Base-by-base conservation (phyloP, 768 basidiomycete genomes). In the Paxillus rubicundulus region DNA sequence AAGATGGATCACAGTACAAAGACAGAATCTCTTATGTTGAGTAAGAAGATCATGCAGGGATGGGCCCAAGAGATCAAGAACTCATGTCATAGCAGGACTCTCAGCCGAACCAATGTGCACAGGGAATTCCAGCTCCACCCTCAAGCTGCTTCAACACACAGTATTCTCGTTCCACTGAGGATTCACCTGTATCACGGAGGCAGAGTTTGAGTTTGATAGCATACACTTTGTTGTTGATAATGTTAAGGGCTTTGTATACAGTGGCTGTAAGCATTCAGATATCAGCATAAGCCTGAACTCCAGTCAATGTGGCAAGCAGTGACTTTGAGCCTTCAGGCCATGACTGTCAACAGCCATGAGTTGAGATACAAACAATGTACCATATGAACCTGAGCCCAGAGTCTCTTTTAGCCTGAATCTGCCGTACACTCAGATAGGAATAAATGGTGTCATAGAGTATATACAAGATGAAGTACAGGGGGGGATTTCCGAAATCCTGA, bases 331-430 rank as follows among this genome's bases (percentile, higher is more conserved):
- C 30, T 32, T 32, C 30, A 32, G 30, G 30, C 30, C 30, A 7
- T 32, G n/a, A 17, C 10, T 46, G n/a, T 20, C 45, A 33, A 46
- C 45, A 32, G 45, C 28, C n/a, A 16, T 9, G 2, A 18, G 30
- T 32, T 32, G 30, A 32, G 30, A 32, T 32, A 32, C 32, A 37
- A 18, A 38, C 18, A 14, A 50, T 42, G 5, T 17, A 51, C 50
- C 20, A 14, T 44, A 51, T 51, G 50, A 51, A 7, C 50, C 50
- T 9, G 39, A 20, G 7, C 42, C 50, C 17, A 51, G 12, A 30
- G 27, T 20, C 13, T 51, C 42, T 36, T 37, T 16, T 12, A 44
- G 24, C 21, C 50, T 41, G 32, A 44, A 51, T 44, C 50, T 42
- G 18, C 50, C 42, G 16, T 51, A 42, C 21, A 51, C 42, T 28